These are phyloP conservation scores for Leccinellum rugosiceps DNA, from an alignment of 768 basidiomycete species.

Conservation along the genomic window DNA sequence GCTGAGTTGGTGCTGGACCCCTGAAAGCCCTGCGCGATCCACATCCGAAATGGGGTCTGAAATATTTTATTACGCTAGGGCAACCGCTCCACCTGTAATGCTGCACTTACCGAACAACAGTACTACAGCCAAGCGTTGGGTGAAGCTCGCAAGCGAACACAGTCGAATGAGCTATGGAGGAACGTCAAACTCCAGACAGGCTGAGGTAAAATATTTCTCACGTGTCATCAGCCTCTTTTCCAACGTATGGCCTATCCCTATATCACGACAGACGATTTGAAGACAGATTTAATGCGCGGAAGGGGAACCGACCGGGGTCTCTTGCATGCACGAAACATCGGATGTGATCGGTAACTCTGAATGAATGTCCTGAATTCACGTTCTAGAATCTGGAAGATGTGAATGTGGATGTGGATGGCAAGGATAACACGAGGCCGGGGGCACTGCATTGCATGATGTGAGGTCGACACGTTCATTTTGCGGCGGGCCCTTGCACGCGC, in stretches of 20 bases:
- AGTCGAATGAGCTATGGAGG: background rate
- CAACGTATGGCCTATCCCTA: background rate
- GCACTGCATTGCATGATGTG: slow-evolving; percentile 22
- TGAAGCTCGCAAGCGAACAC: background rate
- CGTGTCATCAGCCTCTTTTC: slow-evolving; percentile 1
- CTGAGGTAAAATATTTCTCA: slow-evolving; percentile 1
- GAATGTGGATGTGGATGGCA: slow-evolving; percentile 25
- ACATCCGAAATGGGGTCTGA: background rate
- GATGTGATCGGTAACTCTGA: slow-evolving; percentile 19
- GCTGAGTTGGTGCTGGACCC: slow-evolving; percentile 14
- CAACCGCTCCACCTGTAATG: slow-evolving; percentile 18
- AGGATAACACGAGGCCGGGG: slow-evolving; percentile 28
- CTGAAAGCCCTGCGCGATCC: slow-evolving; percentile 14
- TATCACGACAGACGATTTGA: background rate
- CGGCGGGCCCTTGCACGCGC: slow-evolving; percentile 10
- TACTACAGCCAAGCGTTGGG: background rate
- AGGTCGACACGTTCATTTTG: slow-evolving; percentile 14
- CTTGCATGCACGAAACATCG: slow-evolving; percentile 10
- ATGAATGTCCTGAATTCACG: slow-evolving; percentile 9
- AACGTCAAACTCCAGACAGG: background rate
- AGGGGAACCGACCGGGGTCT: slow-evolving; percentile 18
- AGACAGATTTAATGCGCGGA: background rate
- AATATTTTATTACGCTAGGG: slow-evolving; percentile 8
- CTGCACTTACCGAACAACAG: slow-evolving; percentile 5
- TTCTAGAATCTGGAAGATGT: slow-evolving; percentile 22